A percentile compares a stretch with the other conserved stretches of the same genome.
Evolutionary conservation across 2,329 filamentous ascomycete genomes (phyloP).

Genomic region (Aspergillus fischeri): DNA sequence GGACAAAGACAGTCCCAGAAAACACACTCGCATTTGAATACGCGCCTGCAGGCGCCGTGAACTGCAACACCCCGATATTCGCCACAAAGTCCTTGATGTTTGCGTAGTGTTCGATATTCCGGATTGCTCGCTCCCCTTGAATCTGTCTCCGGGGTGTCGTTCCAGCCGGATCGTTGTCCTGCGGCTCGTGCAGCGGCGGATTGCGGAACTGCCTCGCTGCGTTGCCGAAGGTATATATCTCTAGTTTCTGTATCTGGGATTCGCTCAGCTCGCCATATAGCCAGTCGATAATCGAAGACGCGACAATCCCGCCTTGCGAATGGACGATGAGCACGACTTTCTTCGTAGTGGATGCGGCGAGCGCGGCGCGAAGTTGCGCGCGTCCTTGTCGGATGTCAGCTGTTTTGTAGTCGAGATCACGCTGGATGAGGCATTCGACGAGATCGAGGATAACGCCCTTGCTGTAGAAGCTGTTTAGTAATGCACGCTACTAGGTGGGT

Average conservation of each 20-base stretch:
- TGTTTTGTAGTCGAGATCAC: slow-evolving; percentile 5
- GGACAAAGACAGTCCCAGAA: neutral
- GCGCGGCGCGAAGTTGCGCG: neutral
- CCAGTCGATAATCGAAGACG: slow-evolving; percentile 2
- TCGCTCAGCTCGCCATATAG: neutral
- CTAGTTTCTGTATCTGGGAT: neutral
- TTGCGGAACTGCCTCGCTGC: neutral
- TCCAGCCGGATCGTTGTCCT: neutral
- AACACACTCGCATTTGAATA: neutral
- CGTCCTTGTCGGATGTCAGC: slow-evolving; percentile 1
- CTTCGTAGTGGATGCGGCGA: neutral
- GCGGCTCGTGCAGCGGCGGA: neutral
- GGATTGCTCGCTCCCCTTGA: neutral
- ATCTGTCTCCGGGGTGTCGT: neutral
- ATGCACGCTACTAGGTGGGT: no score
- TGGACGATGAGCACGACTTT: slow-evolving; percentile 4
- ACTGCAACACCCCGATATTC: slow-evolving; percentile 2
- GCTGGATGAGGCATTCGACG: slow-evolving; percentile 3
- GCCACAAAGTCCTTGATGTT: slow-evolving; percentile 2
- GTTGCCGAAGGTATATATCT: slow-evolving; percentile 4
- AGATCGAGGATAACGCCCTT: slow-evolving; percentile 4
- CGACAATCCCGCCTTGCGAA: slow-evolving; percentile 2
- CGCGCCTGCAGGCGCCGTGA: neutral
- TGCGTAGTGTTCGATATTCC: slow-evolving; percentile 4
- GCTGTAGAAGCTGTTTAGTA: neutral